Evolutionary conservation across 495 filamentous ascomycete species (phyloP), one percentile per base, ranked within the genome.

Genomic region (Viridothelium virens): DNA sequence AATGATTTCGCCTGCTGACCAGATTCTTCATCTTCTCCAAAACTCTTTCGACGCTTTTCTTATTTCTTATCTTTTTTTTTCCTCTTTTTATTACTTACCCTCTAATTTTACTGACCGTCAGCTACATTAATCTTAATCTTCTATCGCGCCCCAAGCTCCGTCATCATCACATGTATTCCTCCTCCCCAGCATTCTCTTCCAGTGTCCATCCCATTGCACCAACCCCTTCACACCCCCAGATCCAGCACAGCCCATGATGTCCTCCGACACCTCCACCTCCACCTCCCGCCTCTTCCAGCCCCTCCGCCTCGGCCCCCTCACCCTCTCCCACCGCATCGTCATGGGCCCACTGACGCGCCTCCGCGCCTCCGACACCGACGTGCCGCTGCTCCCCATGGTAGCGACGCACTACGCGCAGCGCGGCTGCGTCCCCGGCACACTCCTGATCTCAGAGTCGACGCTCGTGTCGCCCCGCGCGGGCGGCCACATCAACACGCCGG

Each of bases 401-500:
- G 59, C 69, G 2, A 79, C 83, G 63, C 88, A 89, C 80, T 89
- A 89, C 77, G 65, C 67, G 10, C 87, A 89, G 67, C 81, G 87
- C 56, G 84, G 81, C 64, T 81, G 79, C 39, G 72, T 78, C 10
- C 80, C 83, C 0, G 86, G 86, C n/a, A 87, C 84, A 16, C 79
- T 89, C 10, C 72, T 88, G 61, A 82, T 90, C 69, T 82, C 80
- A 18, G 89, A 92, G 75, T 87, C 79, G 2, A 86, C 87, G 25
- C 80, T 86, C 67, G 85, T 91, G 70, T 80, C 86, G 7, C 74
- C 81, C 2, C 70, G 73, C 61, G 82, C 84, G 37, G 82, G 85
- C 41, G 75, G 76, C 10, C 84, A 78, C 72, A 56, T 70, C 61
- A 84, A 88, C 72, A 80, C 79, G 0, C 87, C 89, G 0, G 87